A percentile compares a stretch with the other conserved stretches of the same genome.
phyloP scores from a whole-genome alignment of 2,329 filamentous ascomycete species.

The Monilinia fructicola region DNA sequence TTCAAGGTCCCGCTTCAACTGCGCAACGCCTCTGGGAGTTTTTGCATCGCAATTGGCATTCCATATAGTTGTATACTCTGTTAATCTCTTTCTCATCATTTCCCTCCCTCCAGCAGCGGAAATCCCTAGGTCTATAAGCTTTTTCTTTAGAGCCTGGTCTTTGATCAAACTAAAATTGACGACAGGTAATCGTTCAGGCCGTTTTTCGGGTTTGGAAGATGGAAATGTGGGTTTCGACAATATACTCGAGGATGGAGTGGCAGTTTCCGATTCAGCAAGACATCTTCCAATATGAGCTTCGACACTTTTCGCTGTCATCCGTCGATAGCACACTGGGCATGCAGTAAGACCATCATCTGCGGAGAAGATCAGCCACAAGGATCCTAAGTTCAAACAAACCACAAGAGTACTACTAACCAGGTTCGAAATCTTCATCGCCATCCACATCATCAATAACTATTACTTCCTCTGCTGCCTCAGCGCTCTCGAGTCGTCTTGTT shows the following conservation, averaged over 20 bases:
- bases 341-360: constrained; percentile 61
- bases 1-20: constrained; percentile 77
- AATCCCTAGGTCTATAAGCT: constrained; percentile 77
- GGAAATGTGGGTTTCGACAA: constrained; percentile 27
- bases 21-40: constrained; percentile 65
- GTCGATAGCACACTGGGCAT: constrained; percentile 73
- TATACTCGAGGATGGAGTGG: constrained; percentile 21
- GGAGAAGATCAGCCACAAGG: constrained; percentile 19
- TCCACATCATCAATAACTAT: constrained; percentile 38
- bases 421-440: constrained; percentile 37
- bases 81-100: constrained; percentile 76
- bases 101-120: constrained; percentile 65
- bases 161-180: constrained; percentile 87
- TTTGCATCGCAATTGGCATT: constrained; percentile 94
- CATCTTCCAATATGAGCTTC: constrained; percentile 42
- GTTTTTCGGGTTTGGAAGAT: constrained; percentile 20
- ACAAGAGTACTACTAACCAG: constrained; percentile 31
- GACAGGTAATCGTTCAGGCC: constrained; percentile 57
- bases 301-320: constrained; percentile 70
- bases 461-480: constrained; percentile 40
- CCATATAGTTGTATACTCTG: constrained; percentile 93
- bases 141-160: constrained; percentile 74
- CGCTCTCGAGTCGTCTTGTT: constrained; percentile 34
- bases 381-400: background rate
- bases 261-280: constrained; percentile 34